Conservation (phyloP, 257 asterid genomes). For the Penstemon davidsonii region DNA sequence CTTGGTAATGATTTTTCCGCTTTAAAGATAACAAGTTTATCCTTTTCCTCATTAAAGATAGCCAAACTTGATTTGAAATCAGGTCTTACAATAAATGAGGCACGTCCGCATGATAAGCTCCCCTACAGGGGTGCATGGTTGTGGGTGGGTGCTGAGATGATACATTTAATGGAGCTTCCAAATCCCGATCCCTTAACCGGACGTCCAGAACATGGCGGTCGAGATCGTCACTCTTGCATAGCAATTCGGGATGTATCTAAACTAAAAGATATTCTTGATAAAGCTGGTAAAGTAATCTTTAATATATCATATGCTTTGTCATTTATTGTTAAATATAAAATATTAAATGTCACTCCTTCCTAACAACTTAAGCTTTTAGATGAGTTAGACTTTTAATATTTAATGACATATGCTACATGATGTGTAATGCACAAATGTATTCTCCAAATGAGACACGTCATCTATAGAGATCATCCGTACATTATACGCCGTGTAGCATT, state of each 20-base stretch:
- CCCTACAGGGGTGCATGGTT: constrained; percentile 97
- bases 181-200: constrained; percentile 89
- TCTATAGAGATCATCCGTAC: too few species aligned
- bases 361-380: too few species aligned
- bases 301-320: background rate
- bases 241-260: constrained; percentile 77
- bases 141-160: constrained; percentile 95
- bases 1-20: constrained; percentile 51
- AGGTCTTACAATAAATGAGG: constrained; percentile 87
- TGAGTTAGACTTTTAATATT: too few species aligned
- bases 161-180: constrained; percentile 98
- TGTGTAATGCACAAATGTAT: too few species aligned
- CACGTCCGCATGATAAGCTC: constrained; percentile 89
- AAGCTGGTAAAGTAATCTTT: constrained; percentile 51
- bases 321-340: background rate
- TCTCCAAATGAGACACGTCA: too few species aligned
- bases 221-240: constrained; percentile 91
- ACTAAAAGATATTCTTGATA: constrained; percentile 73
- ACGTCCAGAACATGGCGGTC: constrained; percentile 89
- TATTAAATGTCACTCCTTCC: too few species aligned
- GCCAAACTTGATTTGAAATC: constrained; percentile 15
- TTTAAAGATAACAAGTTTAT: constrained; percentile 7
- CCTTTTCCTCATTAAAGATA: background rate
- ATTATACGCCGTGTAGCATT: too few species aligned
- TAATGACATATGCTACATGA: too few species aligned